Percentiles rank a stretch among this genome's conserved stretches.
phyloP scores from a whole-genome alignment of 2,329 filamentous ascomycete genomes.

The Aspergillus nomiae region DNA sequence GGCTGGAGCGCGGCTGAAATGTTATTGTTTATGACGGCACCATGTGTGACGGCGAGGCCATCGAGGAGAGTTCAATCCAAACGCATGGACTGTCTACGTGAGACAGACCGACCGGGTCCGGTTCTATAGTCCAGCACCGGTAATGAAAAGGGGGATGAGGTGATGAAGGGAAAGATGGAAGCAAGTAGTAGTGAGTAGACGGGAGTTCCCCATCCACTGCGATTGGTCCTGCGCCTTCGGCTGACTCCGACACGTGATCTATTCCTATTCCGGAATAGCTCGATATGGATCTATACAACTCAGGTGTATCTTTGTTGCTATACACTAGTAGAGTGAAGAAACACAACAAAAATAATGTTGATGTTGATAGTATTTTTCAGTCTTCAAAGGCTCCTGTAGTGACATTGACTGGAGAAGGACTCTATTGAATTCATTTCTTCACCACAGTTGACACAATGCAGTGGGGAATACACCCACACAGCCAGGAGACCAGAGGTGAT shows the following conservation, averaged over 20 bases:
- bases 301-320: background rate
- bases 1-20: constrained; percentile 13
- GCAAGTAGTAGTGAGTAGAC: background rate
- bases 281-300: background rate
- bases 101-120: constrained; percentile 11
- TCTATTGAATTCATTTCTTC: background rate
- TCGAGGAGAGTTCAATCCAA: constrained; percentile 17
- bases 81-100: constrained; percentile 13
- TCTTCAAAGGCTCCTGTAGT: background rate
- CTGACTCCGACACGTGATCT: background rate
- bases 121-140: background rate
- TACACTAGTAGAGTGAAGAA: background rate
- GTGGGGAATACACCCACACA: background rate
- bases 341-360: background rate
- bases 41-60: constrained; percentile 25
- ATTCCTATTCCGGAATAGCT: background rate
- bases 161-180: background rate
- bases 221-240: background rate
- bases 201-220: background rate
- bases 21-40: constrained; percentile 17
- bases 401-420: background rate
- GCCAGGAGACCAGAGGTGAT: background rate
- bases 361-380: background rate
- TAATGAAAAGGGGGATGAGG: background rate
- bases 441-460: background rate